Conservation (phyloP, 495 filamentous ascomycete genomes). For the Neurospora intermedia region DNA sequence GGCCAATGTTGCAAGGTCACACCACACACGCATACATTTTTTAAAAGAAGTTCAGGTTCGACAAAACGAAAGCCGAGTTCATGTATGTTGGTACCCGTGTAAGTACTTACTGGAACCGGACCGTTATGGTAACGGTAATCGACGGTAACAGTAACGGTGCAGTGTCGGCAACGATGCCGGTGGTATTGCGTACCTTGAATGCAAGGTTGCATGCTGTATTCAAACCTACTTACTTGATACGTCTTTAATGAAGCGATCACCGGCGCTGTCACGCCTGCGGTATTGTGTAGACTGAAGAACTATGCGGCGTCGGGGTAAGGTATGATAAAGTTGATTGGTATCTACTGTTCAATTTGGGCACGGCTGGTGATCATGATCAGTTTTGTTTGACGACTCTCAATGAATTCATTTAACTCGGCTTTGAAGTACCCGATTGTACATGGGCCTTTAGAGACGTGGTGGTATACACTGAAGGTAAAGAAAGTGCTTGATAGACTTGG, state of each 20-base stretch:
- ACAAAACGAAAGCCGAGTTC: background rate
- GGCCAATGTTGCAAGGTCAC: background rate
- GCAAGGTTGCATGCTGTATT: background rate
- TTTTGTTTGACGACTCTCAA: background rate
- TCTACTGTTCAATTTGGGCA: too few relatives aligned
- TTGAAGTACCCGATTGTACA: too few relatives aligned
- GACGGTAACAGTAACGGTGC: background rate
- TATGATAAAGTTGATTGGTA: too few relatives aligned
- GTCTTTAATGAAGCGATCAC: background rate
- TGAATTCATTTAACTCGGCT: background rate
- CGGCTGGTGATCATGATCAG: too few relatives aligned
- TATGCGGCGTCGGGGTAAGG: background rate
- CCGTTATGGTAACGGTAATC: background rate
- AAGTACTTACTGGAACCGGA: background rate
- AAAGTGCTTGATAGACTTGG: background rate
- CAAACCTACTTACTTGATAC: background rate
- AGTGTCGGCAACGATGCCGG: background rate
- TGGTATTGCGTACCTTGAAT: background rate
- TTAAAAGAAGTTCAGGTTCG: background rate
- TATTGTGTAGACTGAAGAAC: background rate
- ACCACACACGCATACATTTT: background rate
- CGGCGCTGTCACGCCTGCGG: background rate
- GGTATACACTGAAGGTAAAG: background rate
- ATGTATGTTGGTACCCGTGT: background rate
- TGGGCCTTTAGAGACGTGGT: too few relatives aligned